phyloP scores from a whole-genome alignment of 768 basidiomycete genomes.

The Terana coerulea region DNA sequence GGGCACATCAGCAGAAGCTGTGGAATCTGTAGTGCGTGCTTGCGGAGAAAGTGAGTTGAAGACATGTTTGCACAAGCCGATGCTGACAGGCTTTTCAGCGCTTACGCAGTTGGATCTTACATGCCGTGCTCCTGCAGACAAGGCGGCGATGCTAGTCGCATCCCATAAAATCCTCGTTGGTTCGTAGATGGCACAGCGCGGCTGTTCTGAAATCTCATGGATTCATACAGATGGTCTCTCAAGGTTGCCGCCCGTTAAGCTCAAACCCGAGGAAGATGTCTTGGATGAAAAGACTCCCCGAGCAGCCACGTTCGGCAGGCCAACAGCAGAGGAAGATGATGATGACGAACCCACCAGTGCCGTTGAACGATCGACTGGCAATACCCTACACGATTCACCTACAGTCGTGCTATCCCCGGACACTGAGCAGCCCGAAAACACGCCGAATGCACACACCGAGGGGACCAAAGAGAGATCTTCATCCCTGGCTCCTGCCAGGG shows the following conservation, averaged over 20 bases:
- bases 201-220: not conserved
- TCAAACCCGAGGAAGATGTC: slow-evolving; percentile 60
- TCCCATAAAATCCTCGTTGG: slow-evolving; percentile 88
- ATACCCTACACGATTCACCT: slow-evolving; percentile 14
- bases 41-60: slow-evolving; percentile 83
- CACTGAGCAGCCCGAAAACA: slow-evolving; percentile 3
- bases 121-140: slow-evolving; percentile 66
- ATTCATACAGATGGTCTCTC: slow-evolving; percentile 62
- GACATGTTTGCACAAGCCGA: slow-evolving; percentile 1
- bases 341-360: slow-evolving; percentile 6
- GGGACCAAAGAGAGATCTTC: not conserved
- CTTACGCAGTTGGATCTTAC: slow-evolving; percentile 47
- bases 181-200: slow-evolving; percentile 31
- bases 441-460: not conserved
- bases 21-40: slow-evolving; percentile 61
- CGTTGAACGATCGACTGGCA: not conserved
- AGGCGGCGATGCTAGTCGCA: slow-evolving; percentile 74
- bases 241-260: slow-evolving; percentile 63
- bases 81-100: slow-evolving; percentile 34
- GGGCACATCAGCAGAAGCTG: slow-evolving; percentile 40
- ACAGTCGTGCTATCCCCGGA: slow-evolving; percentile 23
- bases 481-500: not conserved
- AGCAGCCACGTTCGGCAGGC: slow-evolving; percentile 15
- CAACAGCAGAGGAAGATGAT: slow-evolving; percentile 8
- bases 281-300: slow-evolving; percentile 31